A percentile compares a stretch with the other conserved stretches of the same genome.
phyloP scores from a whole-genome alignment of 306 rosid species.

The Pterocarpus santalinus region DNA sequence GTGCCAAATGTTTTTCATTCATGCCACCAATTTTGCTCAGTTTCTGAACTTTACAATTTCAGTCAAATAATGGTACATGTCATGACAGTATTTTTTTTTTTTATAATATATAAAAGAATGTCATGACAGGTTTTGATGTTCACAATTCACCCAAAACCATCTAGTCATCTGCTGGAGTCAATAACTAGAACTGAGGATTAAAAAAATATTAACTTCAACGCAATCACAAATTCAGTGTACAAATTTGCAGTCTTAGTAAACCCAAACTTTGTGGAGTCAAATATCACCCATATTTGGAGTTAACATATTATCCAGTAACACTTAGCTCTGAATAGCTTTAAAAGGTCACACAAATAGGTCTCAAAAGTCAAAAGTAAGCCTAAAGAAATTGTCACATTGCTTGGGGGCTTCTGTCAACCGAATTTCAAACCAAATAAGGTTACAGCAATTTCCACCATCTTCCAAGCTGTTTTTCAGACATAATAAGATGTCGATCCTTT shows the following conservation, averaged over 20 bases:
- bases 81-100: no score
- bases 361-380: slow-evolving; percentile 7
- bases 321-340: slow-evolving; percentile 16
- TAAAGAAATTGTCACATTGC: neutral
- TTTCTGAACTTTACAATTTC: neutral
- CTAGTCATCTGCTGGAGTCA: slow-evolving; percentile 27
- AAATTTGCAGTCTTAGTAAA: slow-evolving; percentile 20
- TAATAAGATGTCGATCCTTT: neutral
- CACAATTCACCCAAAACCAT: neutral
- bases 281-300: neutral
- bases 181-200: neutral
- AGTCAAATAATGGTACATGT: slow-evolving; percentile 1
- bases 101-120: neutral
- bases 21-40: slow-evolving; percentile 17
- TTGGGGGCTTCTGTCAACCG: neutral
- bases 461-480: slow-evolving; percentile 20
- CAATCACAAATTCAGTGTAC: neutral
- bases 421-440: slow-evolving; percentile 9
- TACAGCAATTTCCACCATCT: slow-evolving; percentile 12
- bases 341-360: neutral
- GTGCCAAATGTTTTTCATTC: no score
- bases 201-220: neutral
- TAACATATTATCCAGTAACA: slow-evolving; percentile 8
- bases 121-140: slow-evolving; percentile 1
- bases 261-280: slow-evolving; percentile 21